Conservation (phyloP, 371 early-diverging fungal species). For the Mucor mucedo region DNA sequence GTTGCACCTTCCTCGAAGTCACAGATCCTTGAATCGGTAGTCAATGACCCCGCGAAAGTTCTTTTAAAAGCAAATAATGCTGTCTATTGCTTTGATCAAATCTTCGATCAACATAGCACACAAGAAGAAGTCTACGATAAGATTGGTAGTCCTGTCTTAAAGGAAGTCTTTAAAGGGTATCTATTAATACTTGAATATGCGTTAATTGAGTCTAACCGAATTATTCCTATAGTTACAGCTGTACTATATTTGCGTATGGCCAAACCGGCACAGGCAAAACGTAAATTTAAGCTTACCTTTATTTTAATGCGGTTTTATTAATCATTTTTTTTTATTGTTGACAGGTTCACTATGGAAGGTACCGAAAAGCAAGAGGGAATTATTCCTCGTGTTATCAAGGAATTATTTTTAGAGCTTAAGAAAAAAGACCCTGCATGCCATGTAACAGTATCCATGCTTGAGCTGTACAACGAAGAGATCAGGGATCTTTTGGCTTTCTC, state of each 20-base stretch:
- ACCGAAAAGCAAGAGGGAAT: constrained; percentile 73
- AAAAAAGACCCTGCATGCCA: constrained; percentile 66
- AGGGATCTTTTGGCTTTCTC: constrained; percentile 80
- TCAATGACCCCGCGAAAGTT: constrained; percentile 27
- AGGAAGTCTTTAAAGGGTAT: constrained; percentile 68
- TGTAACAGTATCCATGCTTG: constrained; percentile 88
- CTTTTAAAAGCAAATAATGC: constrained; percentile 57
- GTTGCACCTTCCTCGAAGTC: too few species aligned
- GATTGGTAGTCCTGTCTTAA: constrained; percentile 82
- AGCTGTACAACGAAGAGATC: constrained; percentile 99
- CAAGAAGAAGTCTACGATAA: constrained; percentile 88
- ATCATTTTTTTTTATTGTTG: background rate
- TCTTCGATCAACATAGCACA: constrained; percentile 84
- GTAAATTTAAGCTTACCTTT: background rate
- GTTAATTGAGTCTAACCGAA: background rate
- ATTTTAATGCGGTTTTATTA: background rate
- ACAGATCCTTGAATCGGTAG: background rate
- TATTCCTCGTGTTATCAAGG: constrained; percentile 85
- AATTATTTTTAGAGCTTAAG: constrained; percentile 79
- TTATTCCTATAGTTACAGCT: constrained; percentile 74
- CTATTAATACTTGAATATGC: constrained; percentile 6
- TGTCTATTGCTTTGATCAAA: constrained; percentile 88
- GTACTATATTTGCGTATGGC: constrained; percentile 96
- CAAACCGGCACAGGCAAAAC: constrained; percentile 95
- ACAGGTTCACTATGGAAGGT: constrained; percentile 83